phyloP scores from a whole-genome alignment of 2,329 filamentous ascomycete genomes.

The Penicillium sp. region DNA sequence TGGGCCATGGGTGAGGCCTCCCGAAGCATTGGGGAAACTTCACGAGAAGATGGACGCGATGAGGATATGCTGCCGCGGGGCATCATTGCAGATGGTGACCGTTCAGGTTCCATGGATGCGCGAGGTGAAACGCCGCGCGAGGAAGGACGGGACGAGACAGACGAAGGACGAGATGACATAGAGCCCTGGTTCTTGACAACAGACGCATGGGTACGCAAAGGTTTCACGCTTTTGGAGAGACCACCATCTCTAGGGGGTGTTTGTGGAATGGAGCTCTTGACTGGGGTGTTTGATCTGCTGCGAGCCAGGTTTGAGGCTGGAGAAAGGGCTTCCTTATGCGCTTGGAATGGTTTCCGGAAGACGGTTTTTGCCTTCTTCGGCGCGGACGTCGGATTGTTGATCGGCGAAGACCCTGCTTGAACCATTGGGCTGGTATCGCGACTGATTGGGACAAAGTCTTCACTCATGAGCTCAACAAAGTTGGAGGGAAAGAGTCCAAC shows the following conservation, averaged over 20 bases:
- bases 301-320: slow-evolving; percentile 37
- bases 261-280: slow-evolving; percentile 37
- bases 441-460: slow-evolving; percentile 73
- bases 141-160: slow-evolving; percentile 31
- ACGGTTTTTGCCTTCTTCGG: slow-evolving; percentile 60
- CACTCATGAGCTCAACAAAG: slow-evolving; percentile 87
- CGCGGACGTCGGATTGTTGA: slow-evolving; percentile 47
- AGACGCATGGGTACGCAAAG: slow-evolving; percentile 39
- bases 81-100: slow-evolving; percentile 17
- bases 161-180: slow-evolving; percentile 32
- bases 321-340: slow-evolving; percentile 55
- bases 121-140: slow-evolving; percentile 30
- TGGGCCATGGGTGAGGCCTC: slow-evolving; percentile 3
- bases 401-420: slow-evolving; percentile 50
- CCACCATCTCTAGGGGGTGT: slow-evolving; percentile 37
- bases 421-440: slow-evolving; percentile 55
- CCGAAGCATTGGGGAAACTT: slow-evolving; percentile 20
- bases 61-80: slow-evolving; percentile 17
- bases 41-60: slow-evolving; percentile 27
- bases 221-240: slow-evolving; percentile 32
- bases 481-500: slow-evolving; percentile 95
- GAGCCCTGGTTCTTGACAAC: slow-evolving; percentile 40
- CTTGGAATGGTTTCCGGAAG: slow-evolving; percentile 65
- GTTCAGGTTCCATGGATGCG: slow-evolving; percentile 21
- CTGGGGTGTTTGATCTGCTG: slow-evolving; percentile 34